phyloP scores from a whole-genome alignment of 1,284 basidiomycete species.

The Puccinia polysora region DNA sequence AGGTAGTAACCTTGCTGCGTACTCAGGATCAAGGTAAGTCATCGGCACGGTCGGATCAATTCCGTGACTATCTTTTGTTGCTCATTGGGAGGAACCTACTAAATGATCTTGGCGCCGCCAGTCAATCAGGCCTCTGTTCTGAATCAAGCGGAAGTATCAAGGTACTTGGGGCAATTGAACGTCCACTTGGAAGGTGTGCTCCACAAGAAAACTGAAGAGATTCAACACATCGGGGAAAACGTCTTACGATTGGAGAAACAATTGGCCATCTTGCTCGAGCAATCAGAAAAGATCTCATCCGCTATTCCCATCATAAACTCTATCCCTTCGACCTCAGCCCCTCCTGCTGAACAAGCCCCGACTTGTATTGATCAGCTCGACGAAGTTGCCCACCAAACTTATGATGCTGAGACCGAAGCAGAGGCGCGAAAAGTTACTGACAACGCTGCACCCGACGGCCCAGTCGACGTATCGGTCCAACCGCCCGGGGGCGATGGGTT shows the following conservation, averaged over 20 bases:
- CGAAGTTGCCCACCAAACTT: not conserved
- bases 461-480: conserved; percentile 25
- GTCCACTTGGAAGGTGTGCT: conserved; percentile 38
- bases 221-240: conserved; percentile 34
- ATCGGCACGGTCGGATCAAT: too few relatives aligned
- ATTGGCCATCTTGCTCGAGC: conserved; percentile 30
- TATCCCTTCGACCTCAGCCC: not conserved
- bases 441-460: not conserved
- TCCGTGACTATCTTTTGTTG: not conserved
- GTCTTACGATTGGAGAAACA: conserved; percentile 32
- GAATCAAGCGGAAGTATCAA: conserved; percentile 42
- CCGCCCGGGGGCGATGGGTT: conserved; percentile 5
- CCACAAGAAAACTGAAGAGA: conserved; percentile 40
- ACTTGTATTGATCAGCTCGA: conserved; percentile 28
- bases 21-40: conserved; percentile 44
- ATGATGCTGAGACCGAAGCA: not conserved
- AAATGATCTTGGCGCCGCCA: not conserved
- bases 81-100: not conserved
- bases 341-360: conserved; percentile 14
- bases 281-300: conserved; percentile 29
- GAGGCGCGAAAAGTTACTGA: conserved; percentile 5
- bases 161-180: conserved; percentile 41
- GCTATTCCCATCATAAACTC: conserved; percentile 14
- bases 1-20: conserved; percentile 37
- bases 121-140: conserved; percentile 40